Evolutionary conservation across 2,329 filamentous ascomycete genomes (phyloP), one percentile per base, ranked within the genome.

Genomic region (Aspergillus sp.): DNA sequence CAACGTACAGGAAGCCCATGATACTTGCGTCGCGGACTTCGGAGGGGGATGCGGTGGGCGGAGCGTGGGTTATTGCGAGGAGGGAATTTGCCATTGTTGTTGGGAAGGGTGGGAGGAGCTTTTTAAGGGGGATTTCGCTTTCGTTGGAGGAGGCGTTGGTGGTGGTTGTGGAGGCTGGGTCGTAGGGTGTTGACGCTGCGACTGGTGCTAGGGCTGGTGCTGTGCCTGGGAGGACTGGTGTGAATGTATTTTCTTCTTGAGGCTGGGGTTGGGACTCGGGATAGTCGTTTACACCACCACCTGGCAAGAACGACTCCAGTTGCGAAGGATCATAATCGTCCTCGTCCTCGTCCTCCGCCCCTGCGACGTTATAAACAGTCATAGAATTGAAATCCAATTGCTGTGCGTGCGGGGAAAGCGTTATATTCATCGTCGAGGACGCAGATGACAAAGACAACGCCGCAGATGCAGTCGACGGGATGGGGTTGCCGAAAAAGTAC

Each of bases 1-100:
- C 85, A 13, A 97, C 86, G 61, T 95, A 96, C 25, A 96, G 79
- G 62, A 95, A 98, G 0, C 93, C 93, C 79, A 94, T 86, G 25
- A 97, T 84, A 48, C 85, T 86, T 6, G 90, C 83, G 57, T 90
- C 85, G 10, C 88, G 80, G 41, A 97, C 83, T 1, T 81, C 79
- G 43, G 88, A 83, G 5, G 85, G 79, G 1, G 79, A 72, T 51
- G 93, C 89, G 42, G 80, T 83, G 0, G 80, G 69, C 2, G 81
- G 78, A 41, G 86, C 89, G 62, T 90, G 83, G 68, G 94, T 89
- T 46, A 98, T 84, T 0, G 91, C 89, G 7, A 97, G 73, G 0
- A 95, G 78, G 64, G 85, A 87, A 61, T 95, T 90, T 53, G 88
- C 80, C 69, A 97, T 82, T 4, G 65, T 56, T 2, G 66, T 54